Conservation (phyloP, 2,329 filamentous ascomycete species). For the Neofusicoccum umdonicola region DNA sequence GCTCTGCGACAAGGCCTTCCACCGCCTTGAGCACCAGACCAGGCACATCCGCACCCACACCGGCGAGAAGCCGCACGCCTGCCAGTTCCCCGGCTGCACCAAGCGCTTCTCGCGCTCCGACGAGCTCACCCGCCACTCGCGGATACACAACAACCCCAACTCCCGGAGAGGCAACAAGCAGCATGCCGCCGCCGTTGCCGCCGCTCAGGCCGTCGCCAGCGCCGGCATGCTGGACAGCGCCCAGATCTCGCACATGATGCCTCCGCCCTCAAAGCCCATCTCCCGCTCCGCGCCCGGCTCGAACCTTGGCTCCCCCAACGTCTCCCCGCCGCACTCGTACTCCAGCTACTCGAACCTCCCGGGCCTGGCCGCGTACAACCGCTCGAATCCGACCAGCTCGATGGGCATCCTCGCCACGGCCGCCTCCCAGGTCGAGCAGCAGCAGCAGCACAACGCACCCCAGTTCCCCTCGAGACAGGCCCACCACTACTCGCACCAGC, state of each 20-base stretch:
- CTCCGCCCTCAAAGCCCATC: conserved; percentile 69
- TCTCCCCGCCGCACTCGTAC: conserved; percentile 90
- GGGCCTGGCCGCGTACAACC: conserved; percentile 56
- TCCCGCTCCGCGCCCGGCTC: conserved; percentile 87
- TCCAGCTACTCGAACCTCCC: conserved; percentile 59
- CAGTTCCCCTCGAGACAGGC: conserved; percentile 32
- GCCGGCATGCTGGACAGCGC: conserved; percentile 52
- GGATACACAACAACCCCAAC: conserved; percentile 99
- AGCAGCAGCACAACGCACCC: conserved; percentile 48
- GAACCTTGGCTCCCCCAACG: conserved; percentile 85
- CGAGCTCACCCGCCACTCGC: conserved; percentile 91
- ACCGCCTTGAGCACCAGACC: conserved; percentile 92
- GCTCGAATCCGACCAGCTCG: conserved; percentile 38
- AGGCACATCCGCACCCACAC: conserved; percentile 95
- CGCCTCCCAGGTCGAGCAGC: conserved; percentile 65
- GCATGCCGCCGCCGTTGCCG: conserved; percentile 58
- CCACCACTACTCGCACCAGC: conserved; percentile 41
- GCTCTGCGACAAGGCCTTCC: conserved; percentile 97
- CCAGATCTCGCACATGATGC: conserved; percentile 65
- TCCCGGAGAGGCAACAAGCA: conserved; percentile 89
- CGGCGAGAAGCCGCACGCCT: conserved; percentile 96
- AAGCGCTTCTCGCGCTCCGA: conserved; percentile 97
- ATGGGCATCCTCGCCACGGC: conserved; percentile 70
- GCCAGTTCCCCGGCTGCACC: conserved; percentile 90
- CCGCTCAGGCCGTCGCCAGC: conserved; percentile 51